Percentiles rank a stretch among this genome's conserved stretches.
phyloP scores from a whole-genome alignment of 2,329 filamentous ascomycete species.

The Ilyonectria destructans region DNA sequence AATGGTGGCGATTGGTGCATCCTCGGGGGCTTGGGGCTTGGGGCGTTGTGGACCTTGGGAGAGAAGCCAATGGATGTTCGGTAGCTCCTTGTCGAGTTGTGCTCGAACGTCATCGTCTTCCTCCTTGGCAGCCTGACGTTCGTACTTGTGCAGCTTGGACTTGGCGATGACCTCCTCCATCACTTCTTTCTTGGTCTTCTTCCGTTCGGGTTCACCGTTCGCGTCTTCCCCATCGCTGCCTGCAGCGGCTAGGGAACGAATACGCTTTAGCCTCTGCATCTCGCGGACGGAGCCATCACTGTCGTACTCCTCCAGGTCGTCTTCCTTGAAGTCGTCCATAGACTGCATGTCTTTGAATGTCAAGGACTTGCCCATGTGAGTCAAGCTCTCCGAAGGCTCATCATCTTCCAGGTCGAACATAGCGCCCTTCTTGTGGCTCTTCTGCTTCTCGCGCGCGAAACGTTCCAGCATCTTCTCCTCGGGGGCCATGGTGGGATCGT shows the following conservation, averaged over 20 bases:
- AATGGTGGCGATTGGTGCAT: slow-evolving; percentile 51
- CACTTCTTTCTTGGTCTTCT: slow-evolving; percentile 96
- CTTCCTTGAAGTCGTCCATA: slow-evolving; percentile 85
- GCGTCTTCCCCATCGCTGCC: slow-evolving; percentile 66
- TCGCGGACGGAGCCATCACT: slow-evolving; percentile 71
- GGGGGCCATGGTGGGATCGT: slow-evolving; percentile 92
- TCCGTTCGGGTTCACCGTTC: slow-evolving; percentile 80
- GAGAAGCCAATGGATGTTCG: slow-evolving; percentile 82
- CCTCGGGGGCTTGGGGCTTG: slow-evolving; percentile 47
- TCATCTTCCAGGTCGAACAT: slow-evolving; percentile 91
- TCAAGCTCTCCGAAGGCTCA: slow-evolving; percentile 78
- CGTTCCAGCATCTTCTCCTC: slow-evolving; percentile 94
- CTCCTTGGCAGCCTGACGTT: slow-evolving; percentile 92
- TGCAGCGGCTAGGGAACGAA: slow-evolving; percentile 63
- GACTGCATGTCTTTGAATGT: slow-evolving; percentile 68
- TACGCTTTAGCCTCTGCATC: slow-evolving; percentile 69
- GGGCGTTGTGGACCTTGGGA: slow-evolving; percentile 64
- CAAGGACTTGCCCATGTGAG: slow-evolving; percentile 86
- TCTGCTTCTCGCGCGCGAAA: slow-evolving; percentile 90
- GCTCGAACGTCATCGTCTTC: slow-evolving; percentile 91
- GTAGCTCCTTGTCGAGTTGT: slow-evolving; percentile 87
- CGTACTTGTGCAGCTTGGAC: slow-evolving; percentile 95
- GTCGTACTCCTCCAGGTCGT: slow-evolving; percentile 77
- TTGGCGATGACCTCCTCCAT: slow-evolving; percentile 99
- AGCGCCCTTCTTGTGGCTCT: slow-evolving; percentile 81